A percentile compares a stretch with the other conserved stretches of the same genome.
phyloP scores from a whole-genome alignment of 352 stramenopile genomes.

The Phytophthora rubi region DNA sequence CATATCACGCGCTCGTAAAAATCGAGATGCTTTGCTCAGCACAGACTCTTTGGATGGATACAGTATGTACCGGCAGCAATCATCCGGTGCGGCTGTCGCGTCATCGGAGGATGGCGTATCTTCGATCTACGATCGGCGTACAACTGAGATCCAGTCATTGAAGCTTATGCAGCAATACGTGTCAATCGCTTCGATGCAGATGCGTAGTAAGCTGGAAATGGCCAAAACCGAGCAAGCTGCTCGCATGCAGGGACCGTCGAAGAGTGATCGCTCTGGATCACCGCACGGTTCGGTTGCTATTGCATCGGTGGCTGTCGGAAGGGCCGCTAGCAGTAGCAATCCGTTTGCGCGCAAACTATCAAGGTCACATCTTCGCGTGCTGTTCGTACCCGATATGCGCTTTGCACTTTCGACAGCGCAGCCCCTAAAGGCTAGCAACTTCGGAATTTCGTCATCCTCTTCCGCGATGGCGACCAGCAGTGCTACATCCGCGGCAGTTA shows the following conservation, averaged over 20 bases:
- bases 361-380: constrained; percentile 58
- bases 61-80: constrained; percentile 40
- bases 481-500: constrained; percentile 24
- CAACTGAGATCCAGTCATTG: constrained; percentile 79
- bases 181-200: constrained; percentile 87
- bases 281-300: constrained; percentile 33
- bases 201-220: constrained; percentile 89
- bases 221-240: constrained; percentile 81
- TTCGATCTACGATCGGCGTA: constrained; percentile 68
- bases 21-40: constrained; percentile 64
- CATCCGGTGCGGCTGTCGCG: constrained; percentile 33
- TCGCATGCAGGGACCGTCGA: constrained; percentile 61
- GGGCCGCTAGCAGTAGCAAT: constrained; percentile 37
- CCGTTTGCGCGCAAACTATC: constrained; percentile 66
- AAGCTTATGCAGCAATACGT: constrained; percentile 91
- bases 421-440: constrained; percentile 51
- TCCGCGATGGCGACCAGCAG: constrained; percentile 17
- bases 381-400: constrained; percentile 73
- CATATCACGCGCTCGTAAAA: constrained; percentile 26
- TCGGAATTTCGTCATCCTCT: constrained; percentile 41
- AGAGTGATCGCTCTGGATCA: constrained; percentile 38
- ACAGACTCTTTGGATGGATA: constrained; percentile 76
- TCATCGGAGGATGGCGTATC: constrained; percentile 32
- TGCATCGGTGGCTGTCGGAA: constrained; percentile 37
- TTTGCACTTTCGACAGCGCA: constrained; percentile 65